Percentiles rank a stretch among this genome's conserved stretches.
Evolutionary conservation across 2,329 filamentous ascomycete species (phyloP).

Genomic region (Sporothrix variecibatus): DNA sequence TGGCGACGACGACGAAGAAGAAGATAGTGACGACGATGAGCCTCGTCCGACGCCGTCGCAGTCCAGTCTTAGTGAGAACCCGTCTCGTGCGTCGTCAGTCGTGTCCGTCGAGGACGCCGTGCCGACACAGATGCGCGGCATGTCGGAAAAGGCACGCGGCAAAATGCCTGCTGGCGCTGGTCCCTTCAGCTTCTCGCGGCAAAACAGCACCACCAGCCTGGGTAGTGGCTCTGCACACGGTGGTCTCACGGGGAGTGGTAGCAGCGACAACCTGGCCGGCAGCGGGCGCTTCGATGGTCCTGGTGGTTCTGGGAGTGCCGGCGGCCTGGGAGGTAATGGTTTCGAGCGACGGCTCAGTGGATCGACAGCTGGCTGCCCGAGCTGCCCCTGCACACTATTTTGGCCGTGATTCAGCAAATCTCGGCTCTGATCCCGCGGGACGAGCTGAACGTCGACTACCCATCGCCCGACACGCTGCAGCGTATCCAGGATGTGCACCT

Average conservation of each 20-base stretch:
- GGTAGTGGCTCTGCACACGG: conserved; percentile 55
- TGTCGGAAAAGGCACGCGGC: conserved; percentile 95
- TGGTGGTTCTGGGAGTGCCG: not conserved
- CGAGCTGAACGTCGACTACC: conserved; percentile 41
- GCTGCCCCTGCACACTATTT: conserved; percentile 81
- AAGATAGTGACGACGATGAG: conserved; percentile 69
- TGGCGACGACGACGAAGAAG: conserved; percentile 85
- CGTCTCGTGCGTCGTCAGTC: conserved; percentile 68
- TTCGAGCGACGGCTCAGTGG: conserved; percentile 82
- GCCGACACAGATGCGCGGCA: conserved; percentile 79
- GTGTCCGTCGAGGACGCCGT: conserved; percentile 75
- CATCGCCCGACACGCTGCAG: conserved; percentile 40
- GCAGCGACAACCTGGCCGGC: conserved; percentile 15
- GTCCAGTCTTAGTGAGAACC: conserved; percentile 60
- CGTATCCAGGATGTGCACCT: conserved; percentile 64
- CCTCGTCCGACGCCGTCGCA: conserved; percentile 59
- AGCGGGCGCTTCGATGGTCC: not conserved
- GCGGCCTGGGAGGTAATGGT: conserved; percentile 2
- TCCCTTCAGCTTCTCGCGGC: conserved; percentile 73
- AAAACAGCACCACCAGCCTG: conserved; percentile 85
- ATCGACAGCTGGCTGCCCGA: conserved; percentile 94
- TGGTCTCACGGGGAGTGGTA: not conserved
- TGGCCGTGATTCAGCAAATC: conserved; percentile 72
- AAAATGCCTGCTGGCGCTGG: conserved; percentile 84
- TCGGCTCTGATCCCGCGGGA: conserved; percentile 58